Percentiles rank a stretch among this genome's conserved stretches.
Evolutionary conservation across 176 grass and related monocot genomes (phyloP).

Genomic region (Secale cereale): DNA sequence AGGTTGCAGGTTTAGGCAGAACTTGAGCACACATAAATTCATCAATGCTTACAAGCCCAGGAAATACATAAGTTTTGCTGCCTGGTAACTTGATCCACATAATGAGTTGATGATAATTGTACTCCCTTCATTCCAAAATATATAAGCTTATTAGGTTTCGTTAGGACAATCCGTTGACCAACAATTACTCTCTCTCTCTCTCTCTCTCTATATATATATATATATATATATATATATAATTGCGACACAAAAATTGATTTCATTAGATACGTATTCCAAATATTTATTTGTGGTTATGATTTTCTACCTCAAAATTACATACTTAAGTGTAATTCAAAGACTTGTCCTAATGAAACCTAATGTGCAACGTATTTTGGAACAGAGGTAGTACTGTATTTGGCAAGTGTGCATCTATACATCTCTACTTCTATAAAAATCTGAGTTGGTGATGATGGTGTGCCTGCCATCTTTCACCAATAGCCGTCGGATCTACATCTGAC

Average conservation of each 20-base stretch:
- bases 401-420: background rate
- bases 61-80: background rate
- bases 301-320: background rate
- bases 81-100: background rate
- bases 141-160: rapidly evolving
- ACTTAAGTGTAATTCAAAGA: background rate
- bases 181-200: no score
- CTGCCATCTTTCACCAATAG: no score
- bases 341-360: background rate
- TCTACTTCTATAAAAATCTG: no score
- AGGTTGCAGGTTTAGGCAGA: background rate
- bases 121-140: background rate
- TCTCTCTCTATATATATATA: no score
- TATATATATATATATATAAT: no score
- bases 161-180: no score
- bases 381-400: background rate
- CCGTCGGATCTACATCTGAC: no score
- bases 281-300: no score
- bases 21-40: background rate
- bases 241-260: no score
- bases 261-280: no score
- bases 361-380: background rate
- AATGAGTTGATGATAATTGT: background rate
- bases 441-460: no score
- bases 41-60: background rate